Evolutionary conservation across 768 basidiomycete species (phyloP).

Genomic region (Boletus speciosus): DNA sequence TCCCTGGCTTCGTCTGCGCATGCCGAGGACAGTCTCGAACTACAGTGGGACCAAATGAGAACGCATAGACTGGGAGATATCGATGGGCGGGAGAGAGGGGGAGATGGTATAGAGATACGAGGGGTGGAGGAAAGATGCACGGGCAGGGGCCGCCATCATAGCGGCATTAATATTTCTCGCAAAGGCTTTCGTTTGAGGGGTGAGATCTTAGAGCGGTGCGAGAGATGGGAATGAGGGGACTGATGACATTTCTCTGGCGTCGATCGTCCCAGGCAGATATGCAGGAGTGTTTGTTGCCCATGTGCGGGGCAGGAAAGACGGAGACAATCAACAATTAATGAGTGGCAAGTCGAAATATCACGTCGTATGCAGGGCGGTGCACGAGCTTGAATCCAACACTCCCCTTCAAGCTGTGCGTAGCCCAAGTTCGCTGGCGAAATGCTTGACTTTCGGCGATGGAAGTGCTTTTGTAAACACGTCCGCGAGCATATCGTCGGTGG

Average conservation of each 20-base stretch:
- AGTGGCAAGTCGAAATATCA: too few species aligned
- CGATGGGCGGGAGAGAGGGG: constrained; percentile 4
- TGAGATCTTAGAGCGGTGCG: constrained; percentile 38
- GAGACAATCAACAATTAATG: too few species aligned
- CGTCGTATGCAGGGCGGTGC: too few species aligned
- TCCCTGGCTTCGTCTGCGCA: constrained; percentile 67
- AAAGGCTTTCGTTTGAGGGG: constrained; percentile 40
- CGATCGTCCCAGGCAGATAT: constrained; percentile 7
- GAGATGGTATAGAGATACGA: background rate
- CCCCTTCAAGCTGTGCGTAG: too few species aligned
- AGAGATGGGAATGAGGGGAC: constrained; percentile 20
- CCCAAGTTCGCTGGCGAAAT: too few species aligned
- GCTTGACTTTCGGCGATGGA: too few species aligned
- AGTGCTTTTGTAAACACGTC: too few species aligned
- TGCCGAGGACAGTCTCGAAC: constrained; percentile 66
- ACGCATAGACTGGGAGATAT: constrained; percentile 22
- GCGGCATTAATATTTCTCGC: constrained; percentile 26
- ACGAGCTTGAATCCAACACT: too few species aligned
- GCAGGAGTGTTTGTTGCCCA: constrained; percentile 33
- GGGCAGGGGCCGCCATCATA: constrained; percentile 5
- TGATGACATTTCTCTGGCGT: constrained; percentile 2
- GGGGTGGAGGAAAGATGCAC: background rate
- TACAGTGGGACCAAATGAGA: constrained; percentile 25
- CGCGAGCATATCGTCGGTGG: too few species aligned
- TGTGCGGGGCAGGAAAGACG: constrained; percentile 3